Evolutionary conservation across 768 basidiomycete species (phyloP).

Genomic region (Collybia nuda): DNA sequence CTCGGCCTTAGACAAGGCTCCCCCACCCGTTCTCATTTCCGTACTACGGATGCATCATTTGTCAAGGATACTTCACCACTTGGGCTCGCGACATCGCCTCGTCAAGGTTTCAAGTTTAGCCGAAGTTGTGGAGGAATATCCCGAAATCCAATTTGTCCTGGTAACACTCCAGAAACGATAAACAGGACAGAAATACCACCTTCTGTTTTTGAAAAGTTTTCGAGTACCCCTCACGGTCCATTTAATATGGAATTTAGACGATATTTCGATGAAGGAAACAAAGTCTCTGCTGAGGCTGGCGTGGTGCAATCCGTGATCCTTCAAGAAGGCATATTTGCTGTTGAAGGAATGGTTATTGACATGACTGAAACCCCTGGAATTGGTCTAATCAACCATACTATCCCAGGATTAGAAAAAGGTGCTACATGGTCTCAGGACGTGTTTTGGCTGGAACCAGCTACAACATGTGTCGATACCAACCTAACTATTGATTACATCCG

Average conservation of each 20-base stretch:
- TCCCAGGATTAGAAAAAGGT: constrained; percentile 7
- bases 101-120: constrained; percentile 9
- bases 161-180: constrained; percentile 4
- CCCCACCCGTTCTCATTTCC: not conserved
- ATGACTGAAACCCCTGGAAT: constrained; percentile 16
- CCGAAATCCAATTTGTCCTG: constrained; percentile 11
- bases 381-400: constrained; percentile 15
- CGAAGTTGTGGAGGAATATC: constrained; percentile 18
- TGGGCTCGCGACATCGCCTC: not conserved
- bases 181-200: constrained; percentile 16
- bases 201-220: constrained; percentile 12
- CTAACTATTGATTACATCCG: constrained; percentile 19
- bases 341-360: constrained; percentile 17
- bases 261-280: constrained; percentile 11
- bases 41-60: constrained; percentile 7
- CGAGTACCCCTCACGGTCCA: constrained; percentile 16
- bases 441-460: constrained; percentile 21
- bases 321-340: constrained; percentile 16
- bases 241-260: constrained; percentile 19
- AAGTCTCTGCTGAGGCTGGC: constrained; percentile 5
- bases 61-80: constrained; percentile 17
- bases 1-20: constrained; percentile 18
- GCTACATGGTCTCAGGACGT: constrained; percentile 19
- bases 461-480: constrained; percentile 19
- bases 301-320: constrained; percentile 16